Evolutionary conservation across 2,329 filamentous ascomycete genomes (phyloP), one percentile per base, ranked within the genome.

Genomic region (Penicillium sp.): DNA sequence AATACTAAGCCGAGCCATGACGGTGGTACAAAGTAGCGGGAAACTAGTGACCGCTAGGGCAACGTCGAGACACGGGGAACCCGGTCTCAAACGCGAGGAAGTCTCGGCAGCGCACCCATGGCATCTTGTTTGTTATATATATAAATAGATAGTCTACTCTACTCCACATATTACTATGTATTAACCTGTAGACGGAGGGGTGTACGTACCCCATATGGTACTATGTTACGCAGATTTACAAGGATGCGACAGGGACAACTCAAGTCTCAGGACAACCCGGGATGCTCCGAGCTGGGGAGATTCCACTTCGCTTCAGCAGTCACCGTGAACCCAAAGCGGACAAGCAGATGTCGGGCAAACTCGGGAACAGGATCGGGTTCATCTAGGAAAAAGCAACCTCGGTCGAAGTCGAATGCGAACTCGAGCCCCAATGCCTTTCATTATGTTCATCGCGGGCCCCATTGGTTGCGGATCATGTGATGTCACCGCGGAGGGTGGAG

Each of bases 401-500:
- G 21, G 24, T 7, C 21, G 13, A 49, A 43, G n/a, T n/a, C n/a
- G n/a, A n/a, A n/a, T n/a, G n/a, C n/a, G n/a, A n/a, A n/a, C n/a
- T n/a, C n/a, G n/a, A n/a, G n/a, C 20, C 29, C 41, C 32, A 46
- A 40, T 39, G 17, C 26, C 23, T 21, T 27, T 37, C 47, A 40
- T 55, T 42, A 59, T 46, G 43, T 50, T 60, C 33, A 49, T 27
- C 18, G 23, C 7, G 8, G 5, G 18, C 41, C n/a, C 47, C 3
- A 60, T 60, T 61, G 59, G 59, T 2, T 17, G 47, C 29, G 41
- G 43, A 60, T 67, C 64, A 68, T 61, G 60, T 65, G 60, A 67
- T 61, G 46, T 23, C 2, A 7, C 49, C 49, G 55, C 23, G 26
- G 26, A 40, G 13, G 2, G 37, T 27, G n/a, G 37, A 27, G 17